Evolutionary conservation across 1,284 basidiomycete genomes (phyloP).

Genomic region (Rhodotorula sp.): DNA sequence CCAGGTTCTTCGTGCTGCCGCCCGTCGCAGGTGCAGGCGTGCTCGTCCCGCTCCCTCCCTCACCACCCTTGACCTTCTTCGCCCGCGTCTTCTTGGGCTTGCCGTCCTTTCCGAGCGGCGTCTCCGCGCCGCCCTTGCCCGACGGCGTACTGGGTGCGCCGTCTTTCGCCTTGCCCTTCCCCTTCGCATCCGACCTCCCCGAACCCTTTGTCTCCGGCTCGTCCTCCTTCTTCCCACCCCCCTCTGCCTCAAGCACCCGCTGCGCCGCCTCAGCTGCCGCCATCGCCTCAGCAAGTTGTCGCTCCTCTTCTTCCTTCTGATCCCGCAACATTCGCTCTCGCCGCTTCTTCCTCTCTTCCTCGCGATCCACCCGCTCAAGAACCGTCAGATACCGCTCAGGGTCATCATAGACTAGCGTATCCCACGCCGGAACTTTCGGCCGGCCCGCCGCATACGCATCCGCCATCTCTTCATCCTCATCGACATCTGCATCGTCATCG

Average conservation of each 20-base stretch:
- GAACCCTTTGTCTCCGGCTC: neutral
- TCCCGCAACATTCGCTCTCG: constrained; percentile 69
- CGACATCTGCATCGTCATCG: constrained; percentile 12
- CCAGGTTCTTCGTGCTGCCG: constrained; percentile 78
- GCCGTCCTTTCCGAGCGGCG: constrained; percentile 27
- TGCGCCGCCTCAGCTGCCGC: constrained; percentile 44
- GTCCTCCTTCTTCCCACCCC: constrained; percentile 8
- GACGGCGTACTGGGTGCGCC: constrained; percentile 14
- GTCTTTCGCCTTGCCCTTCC: constrained; percentile 23
- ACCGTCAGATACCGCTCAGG: constrained; percentile 68
- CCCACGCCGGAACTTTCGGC: constrained; percentile 65
- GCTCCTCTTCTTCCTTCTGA: constrained; percentile 54
- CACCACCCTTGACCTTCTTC: constrained; percentile 57
- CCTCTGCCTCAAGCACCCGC: constrained; percentile 42
- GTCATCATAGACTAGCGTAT: constrained; percentile 66
- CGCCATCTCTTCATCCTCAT: constrained; percentile 16
- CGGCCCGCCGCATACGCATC: constrained; percentile 7
- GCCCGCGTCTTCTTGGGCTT: constrained; percentile 66
- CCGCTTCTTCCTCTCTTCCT: constrained; percentile 70
- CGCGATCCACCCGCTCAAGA: constrained; percentile 70
- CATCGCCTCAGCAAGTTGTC: constrained; percentile 52
- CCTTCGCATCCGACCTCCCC: constrained; percentile 1
- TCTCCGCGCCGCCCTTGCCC: constrained; percentile 2
- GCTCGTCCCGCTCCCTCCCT: constrained; percentile 16
- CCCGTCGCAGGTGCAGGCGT: constrained; percentile 52